These are phyloP conservation scores for Fraxinus velutina DNA, from an alignment of 305 asterid genomes.

Conservation along the genomic window DNA sequence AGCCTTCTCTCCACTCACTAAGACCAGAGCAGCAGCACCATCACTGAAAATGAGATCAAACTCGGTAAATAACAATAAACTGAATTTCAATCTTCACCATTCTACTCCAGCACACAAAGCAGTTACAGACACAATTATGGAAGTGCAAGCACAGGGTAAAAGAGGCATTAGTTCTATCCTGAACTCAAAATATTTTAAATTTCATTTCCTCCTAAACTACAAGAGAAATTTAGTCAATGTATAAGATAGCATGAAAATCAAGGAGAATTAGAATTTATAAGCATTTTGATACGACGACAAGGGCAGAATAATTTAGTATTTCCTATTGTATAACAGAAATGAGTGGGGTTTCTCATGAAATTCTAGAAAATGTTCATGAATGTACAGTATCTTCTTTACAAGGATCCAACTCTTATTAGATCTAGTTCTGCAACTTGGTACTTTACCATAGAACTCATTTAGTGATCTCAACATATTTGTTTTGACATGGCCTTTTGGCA, in stretches of 20 bases:
- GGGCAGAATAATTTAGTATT: not conserved
- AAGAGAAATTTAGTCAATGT: not conserved
- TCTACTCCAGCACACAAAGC: not conserved
- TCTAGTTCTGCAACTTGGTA: not conserved
- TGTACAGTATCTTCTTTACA: not conserved
- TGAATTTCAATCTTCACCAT: not conserved
- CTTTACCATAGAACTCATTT: not conserved
- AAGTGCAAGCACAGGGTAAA: not conserved
- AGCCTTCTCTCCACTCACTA: slow-evolving; percentile 85
- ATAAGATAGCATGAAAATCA: not conserved
- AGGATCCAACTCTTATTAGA: not conserved
- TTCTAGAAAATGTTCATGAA: not conserved
- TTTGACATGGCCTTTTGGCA: not conserved
- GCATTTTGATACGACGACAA: not conserved
- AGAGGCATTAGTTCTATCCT: not conserved
- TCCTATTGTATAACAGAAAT: not conserved
- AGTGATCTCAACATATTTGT: not conserved
- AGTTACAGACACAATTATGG: not conserved
- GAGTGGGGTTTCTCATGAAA: not conserved
- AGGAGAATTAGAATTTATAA: not conserved
- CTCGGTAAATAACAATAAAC: not conserved
- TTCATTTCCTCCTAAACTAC: not conserved
- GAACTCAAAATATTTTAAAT: not conserved
- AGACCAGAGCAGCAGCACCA: slow-evolving; percentile 96
- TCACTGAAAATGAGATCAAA: slow-evolving; percentile 38